Evolutionary conservation across 2,329 filamentous ascomycete species (phyloP), one percentile per base, ranked within the genome.

Genomic region (Trichophyton schoenleinii): DNA sequence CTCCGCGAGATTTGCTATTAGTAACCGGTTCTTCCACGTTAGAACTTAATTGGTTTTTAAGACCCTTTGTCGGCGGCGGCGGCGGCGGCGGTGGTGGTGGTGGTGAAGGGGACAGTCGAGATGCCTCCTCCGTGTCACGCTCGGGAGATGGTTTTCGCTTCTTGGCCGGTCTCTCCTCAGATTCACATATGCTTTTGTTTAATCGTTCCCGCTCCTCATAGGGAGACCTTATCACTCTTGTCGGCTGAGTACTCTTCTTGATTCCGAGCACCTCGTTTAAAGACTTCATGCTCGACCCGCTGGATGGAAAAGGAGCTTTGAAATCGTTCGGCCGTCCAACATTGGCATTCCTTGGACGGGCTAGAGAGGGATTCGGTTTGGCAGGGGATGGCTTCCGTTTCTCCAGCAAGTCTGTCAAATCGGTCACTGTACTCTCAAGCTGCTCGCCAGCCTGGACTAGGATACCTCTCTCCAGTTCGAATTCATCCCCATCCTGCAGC

Each of bases 391-490:
- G 66, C 67, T 81, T 85, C 8, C 83, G 82, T 72, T 87, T 91
- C 64, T 88, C 86, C 53, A 94, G 75, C 31, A 96, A 73, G 31
- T 86, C 85, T 0, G 87, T 84, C 28, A 96, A 72, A 68, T 96
- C 90, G 58, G 92, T 91, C 66, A 92, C 81, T 1, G 81, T 84
- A 38, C 79, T 82, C 6, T 86, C 88, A n/a, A 88, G 78, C 44
- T 81, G 82, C 62, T 96, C 90, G 25, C 83, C 82, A 1, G 96
- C 89, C 72, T 96, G 85, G 9, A 96, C 87, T 62, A 95, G 80
- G 31, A 88, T 82, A 1, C 84, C 84, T 57, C 86, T 87, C 67
- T 96, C 90, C 59, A 96, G 77, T 61, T 84, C 80, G 59, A 96
- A 72, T 72, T 96, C 90, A 64, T 95, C 89, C 4, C 91, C 91